Percentiles rank a stretch among this genome's conserved stretches.
These are phyloP conservation scores for Helminthosporium solani DNA, from an alignment of 2,329 filamentous ascomycete species.

Conservation along the genomic window DNA sequence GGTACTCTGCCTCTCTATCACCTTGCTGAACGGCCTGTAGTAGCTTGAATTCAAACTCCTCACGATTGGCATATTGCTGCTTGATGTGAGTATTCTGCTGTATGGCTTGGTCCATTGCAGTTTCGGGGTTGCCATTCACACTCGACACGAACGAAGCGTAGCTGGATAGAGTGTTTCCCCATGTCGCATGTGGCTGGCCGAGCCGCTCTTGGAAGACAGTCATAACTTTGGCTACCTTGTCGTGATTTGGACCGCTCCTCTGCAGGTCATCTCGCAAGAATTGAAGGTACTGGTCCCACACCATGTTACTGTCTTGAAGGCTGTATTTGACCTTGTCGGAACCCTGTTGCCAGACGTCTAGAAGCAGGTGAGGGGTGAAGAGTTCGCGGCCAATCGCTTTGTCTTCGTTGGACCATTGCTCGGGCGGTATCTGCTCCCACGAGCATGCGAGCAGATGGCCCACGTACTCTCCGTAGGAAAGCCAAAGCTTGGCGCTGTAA, in stretches of 20 bases:
- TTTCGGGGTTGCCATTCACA: slow-evolving; percentile 71
- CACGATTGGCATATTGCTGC: slow-evolving; percentile 62
- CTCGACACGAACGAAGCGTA: slow-evolving; percentile 71
- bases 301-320: slow-evolving; percentile 68
- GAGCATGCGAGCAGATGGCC: slow-evolving; percentile 68
- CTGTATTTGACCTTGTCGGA: slow-evolving; percentile 72
- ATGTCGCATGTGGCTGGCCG: slow-evolving; percentile 69
- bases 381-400: slow-evolving; percentile 67
- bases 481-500: slow-evolving; percentile 72
- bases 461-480: slow-evolving; percentile 76
- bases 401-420: slow-evolving; percentile 64
- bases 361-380: slow-evolving; percentile 67
- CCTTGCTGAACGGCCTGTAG: slow-evolving; percentile 58
- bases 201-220: slow-evolving; percentile 71
- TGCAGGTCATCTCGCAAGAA: slow-evolving; percentile 68
- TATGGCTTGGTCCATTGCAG: slow-evolving; percentile 69
- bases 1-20: slow-evolving; percentile 59
- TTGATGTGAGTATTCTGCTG: slow-evolving; percentile 64
- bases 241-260: slow-evolving; percentile 54
- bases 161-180: slow-evolving; percentile 72
- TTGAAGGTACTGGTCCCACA: slow-evolving; percentile 78
- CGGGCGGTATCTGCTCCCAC: slow-evolving; percentile 53
- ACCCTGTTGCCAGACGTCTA: slow-evolving; percentile 70
- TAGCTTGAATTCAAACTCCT: slow-evolving; percentile 67
- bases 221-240: slow-evolving; percentile 63